Conservation (phyloP, 331 rosid genomes). For the Dryas integrifolia region DNA sequence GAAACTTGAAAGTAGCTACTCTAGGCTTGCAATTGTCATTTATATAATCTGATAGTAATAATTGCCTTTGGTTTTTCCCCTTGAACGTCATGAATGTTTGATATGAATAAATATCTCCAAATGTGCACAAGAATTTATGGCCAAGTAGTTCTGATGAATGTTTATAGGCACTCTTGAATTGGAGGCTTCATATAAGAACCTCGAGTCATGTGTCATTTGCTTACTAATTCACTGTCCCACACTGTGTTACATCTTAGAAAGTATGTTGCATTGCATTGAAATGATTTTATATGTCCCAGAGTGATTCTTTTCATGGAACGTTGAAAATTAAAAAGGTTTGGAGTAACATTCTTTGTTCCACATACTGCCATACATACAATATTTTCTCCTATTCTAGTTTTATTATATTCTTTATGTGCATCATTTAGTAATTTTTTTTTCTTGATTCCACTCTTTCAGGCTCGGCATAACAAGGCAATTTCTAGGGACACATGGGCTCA, state of each 20-base stretch:
- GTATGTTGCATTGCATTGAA: not conserved
- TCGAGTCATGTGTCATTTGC: not conserved
- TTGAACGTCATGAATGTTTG: not conserved
- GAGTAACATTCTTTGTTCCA: not conserved
- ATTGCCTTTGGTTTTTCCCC: not conserved
- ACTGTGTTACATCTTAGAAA: not conserved
- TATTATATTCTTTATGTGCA: not conserved
- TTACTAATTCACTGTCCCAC: not conserved
- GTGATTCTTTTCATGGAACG: not conserved
- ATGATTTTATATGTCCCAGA: not conserved
- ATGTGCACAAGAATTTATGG: not conserved
- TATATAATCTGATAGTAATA: not conserved
- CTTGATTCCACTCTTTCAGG: constrained; percentile 46
- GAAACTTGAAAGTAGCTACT: not conserved
- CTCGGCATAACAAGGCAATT: constrained; percentile 93
- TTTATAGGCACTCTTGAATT: not conserved
- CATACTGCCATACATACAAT: not conserved
- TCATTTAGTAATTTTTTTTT: constrained; percentile 3
- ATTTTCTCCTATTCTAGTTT: not conserved
- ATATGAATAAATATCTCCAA: not conserved
- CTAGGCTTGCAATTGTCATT: not conserved
- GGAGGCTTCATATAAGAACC: not conserved
- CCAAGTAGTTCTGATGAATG: not conserved
- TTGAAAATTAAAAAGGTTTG: not conserved
- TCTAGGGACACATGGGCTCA: constrained; percentile 99